Evolutionary conservation across 371 early-diverging fungal genomes (phyloP), one percentile per base, ranked within the genome.

Genomic region (Mucor piriformis): DNA sequence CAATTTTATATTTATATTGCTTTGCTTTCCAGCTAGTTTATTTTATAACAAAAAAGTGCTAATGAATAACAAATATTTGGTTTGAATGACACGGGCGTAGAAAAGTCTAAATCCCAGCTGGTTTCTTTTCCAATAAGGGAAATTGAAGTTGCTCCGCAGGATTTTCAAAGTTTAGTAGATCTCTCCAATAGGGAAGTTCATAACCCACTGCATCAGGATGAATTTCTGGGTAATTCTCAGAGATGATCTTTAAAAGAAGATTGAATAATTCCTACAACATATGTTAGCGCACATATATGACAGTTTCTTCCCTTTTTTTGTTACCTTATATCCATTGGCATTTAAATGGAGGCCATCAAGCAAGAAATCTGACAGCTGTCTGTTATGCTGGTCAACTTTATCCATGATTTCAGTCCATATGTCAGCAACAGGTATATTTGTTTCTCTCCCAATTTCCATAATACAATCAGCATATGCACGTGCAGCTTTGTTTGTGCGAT

Each of bases 301-400:
- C n/a, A n/a, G n/a, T n/a, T n/a, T n/a, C n/a, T n/a, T n/a, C n/a
- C n/a, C n/a, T n/a, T n/a, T n/a, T n/a, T n/a, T 49, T 5, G 11
- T 56, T 72, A 82, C 84, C 59, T 72, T 38, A 57, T 89, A 87
- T 10, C 89, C 92, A 20, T 74, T 69, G 3, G 65, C 48, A 20
- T 66, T 74, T 10, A 92, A 64, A 64, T 92, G 92, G 10, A 92
- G 54, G 1, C 92, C 92, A 67, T 92, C 92, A n/a, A 48, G 44
- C 16, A 87, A 58, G 62, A 74, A 81, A 3, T 81, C 72, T 2
- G 53, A 61, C 3, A 80, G 59, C 34, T 61, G 61, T 6, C 50
- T 46, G 0, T 54, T 27, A 6, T 57, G 55, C 2, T 18, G 32
- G 27, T 63, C 66, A 15, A 34, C 43, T n/a, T 53, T 34, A 18